Evolutionary conservation across 2,329 filamentous ascomycete genomes (phyloP).

Genomic region (Exophiala aquamarina): DNA sequence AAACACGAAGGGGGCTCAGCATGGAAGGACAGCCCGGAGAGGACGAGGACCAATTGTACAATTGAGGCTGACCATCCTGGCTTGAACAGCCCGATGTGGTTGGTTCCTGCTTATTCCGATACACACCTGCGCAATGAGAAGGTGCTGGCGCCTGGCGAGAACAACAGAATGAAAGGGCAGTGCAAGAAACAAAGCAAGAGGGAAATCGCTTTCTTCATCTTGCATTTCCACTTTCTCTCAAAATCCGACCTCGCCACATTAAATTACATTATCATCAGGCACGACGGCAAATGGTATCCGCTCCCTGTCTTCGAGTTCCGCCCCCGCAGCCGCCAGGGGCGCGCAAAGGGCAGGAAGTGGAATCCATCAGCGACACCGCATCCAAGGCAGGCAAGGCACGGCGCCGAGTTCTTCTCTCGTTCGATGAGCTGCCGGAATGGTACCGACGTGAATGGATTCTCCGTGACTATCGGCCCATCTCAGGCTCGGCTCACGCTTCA

Average conservation of each 20-base stretch:
- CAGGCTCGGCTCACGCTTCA: slow-evolving; percentile 21
- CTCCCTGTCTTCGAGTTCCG: slow-evolving; percentile 4
- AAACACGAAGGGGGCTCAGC: too few species aligned
- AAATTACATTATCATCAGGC: slow-evolving; percentile 6
- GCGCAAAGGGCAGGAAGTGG: neutral
- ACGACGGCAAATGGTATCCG: slow-evolving; percentile 12
- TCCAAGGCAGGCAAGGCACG: slow-evolving; percentile 15
- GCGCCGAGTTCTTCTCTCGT: slow-evolving; percentile 21
- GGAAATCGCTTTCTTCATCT: slow-evolving; percentile 6
- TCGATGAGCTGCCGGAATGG: slow-evolving; percentile 21
- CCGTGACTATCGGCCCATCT: too few species aligned
- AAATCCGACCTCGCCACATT: neutral
- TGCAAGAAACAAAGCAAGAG: slow-evolving; percentile 7
- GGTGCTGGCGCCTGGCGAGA: too few species aligned
- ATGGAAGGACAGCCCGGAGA: too few species aligned
- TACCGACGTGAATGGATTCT: too few species aligned
- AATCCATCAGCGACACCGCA: slow-evolving; percentile 6
- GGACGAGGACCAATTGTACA: too few species aligned
- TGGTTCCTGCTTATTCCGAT: too few species aligned
- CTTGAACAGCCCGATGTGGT: too few species aligned
- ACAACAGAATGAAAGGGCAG: too few species aligned
- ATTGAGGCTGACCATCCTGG: too few species aligned
- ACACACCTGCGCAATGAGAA: too few species aligned
- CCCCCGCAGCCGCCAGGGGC: slow-evolving; percentile 6
- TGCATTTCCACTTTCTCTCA: slow-evolving; percentile 6